Conservation (phyloP, 192 early-diverging fungal species). For the Jimgerdemannia flammicorona region DNA sequence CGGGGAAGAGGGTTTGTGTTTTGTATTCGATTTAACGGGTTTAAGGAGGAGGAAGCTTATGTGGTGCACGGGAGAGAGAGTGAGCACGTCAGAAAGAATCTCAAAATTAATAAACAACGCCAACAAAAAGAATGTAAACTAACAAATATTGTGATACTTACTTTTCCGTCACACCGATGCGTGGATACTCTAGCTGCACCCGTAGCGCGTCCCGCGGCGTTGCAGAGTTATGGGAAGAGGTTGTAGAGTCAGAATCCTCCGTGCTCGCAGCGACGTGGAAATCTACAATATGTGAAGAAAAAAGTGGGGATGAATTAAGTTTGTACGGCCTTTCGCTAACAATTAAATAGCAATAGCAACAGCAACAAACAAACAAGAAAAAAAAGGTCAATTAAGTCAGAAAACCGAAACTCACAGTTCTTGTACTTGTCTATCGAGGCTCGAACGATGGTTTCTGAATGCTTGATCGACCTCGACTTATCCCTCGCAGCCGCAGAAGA, state of each 20-base stretch:
- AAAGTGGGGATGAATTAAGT: not conserved
- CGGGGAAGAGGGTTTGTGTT: conserved; percentile 18
- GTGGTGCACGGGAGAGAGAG: not conserved
- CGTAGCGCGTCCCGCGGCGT: conserved; percentile 8
- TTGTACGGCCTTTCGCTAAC: not conserved
- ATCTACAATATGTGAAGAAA: not conserved
- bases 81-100: conserved; percentile 11
- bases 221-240: not conserved
- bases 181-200: conserved; percentile 40
- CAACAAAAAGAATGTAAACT: not conserved
- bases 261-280: not conserved
- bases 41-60: conserved; percentile 40
- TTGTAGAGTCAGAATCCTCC: not conserved
- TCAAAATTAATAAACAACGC: not conserved
- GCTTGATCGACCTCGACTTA: not conserved
- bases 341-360: not conserved
- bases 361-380: not conserved
- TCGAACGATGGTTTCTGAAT: not conserved
- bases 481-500: not conserved
- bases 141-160: conserved; percentile 10
- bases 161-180: conserved; percentile 25
- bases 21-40: conserved; percentile 30
- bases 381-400: not conserved
- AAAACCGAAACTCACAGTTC: not conserved
- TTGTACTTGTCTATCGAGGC: not conserved